Conservation (phyloP, 176 grass and related monocot species). For the Rhynchospora pubera region DNA sequence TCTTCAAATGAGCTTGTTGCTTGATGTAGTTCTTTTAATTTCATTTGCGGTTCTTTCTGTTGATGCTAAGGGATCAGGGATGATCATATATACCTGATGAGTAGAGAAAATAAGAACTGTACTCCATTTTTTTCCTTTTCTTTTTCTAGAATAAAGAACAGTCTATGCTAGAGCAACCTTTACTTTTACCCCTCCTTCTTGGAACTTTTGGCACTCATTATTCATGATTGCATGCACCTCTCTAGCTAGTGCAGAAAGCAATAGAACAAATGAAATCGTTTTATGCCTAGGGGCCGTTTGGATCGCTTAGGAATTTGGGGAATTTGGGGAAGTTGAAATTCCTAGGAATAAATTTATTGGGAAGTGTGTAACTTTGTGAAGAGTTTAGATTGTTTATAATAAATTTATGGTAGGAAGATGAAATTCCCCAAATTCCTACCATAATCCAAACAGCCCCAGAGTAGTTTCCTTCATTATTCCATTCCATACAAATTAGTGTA, state of each 20-base stretch:
- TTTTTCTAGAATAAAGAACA: background rate
- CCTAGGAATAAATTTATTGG: no score
- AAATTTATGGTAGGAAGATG: no score
- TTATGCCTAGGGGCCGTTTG: background rate
- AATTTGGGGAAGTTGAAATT: no score
- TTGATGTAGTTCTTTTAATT: background rate
- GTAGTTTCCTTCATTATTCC: background rate
- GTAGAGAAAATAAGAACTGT: background rate
- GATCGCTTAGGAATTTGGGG: no score
- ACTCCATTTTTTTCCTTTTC: no score
- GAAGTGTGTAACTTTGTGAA: no score
- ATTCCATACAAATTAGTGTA: background rate
- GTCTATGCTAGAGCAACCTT: background rate
- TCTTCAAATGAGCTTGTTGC: background rate
- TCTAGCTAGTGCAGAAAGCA: background rate
- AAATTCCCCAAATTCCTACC: no score
- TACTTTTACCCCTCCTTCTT: background rate
- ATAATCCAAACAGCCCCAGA: no score
- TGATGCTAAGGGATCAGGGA: no score
- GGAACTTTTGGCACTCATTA: background rate
- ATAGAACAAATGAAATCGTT: conserved; percentile 1
- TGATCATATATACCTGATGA: background rate
- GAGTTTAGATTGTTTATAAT: no score
- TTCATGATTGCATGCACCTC: background rate
- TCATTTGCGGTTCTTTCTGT: background rate